Conservation (phyloP, 2,329 filamentous ascomycete genomes). For the Talaromyces sp. region DNA sequence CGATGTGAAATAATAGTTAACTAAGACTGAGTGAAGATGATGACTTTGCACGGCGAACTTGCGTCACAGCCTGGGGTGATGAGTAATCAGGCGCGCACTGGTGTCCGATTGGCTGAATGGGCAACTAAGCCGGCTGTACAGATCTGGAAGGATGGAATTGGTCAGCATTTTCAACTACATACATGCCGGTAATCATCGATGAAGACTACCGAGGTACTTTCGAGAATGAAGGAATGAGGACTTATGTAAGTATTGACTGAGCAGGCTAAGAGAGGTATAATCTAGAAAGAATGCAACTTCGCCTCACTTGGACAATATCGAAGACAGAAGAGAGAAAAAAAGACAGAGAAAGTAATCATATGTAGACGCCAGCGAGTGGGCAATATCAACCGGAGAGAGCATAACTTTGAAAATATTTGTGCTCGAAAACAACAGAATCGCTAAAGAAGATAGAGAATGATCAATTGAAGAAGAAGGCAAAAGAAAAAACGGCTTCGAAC, state of each 20-base stretch:
- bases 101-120: not conserved
- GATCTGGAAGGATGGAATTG: too few species aligned
- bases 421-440: not conserved
- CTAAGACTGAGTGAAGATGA: not conserved
- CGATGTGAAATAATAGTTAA: too few species aligned
- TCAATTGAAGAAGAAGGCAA: constrained; percentile 5
- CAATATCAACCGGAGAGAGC: not conserved
- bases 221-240: too few species aligned
- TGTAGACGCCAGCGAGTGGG: not conserved
- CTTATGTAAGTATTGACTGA: not conserved
- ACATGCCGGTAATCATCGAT: too few species aligned
- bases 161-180: too few species aligned
- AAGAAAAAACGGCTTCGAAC: constrained; percentile 4
- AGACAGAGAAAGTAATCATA: not conserved
- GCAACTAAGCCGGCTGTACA: too few species aligned
- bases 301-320: not conserved
- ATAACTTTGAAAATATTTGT: not conserved
- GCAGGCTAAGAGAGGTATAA: not conserved
- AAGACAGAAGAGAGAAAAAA: not conserved
- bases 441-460: not conserved
- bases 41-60: not conserved
- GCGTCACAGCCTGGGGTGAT: constrained; percentile 7
- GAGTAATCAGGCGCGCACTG: constrained; percentile 2
- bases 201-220: too few species aligned
- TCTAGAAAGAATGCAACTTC: not conserved